These are phyloP conservation scores for Leishmania aethiopica DNA, from an alignment of 208 protist genomes.

Conservation along the genomic window DNA sequence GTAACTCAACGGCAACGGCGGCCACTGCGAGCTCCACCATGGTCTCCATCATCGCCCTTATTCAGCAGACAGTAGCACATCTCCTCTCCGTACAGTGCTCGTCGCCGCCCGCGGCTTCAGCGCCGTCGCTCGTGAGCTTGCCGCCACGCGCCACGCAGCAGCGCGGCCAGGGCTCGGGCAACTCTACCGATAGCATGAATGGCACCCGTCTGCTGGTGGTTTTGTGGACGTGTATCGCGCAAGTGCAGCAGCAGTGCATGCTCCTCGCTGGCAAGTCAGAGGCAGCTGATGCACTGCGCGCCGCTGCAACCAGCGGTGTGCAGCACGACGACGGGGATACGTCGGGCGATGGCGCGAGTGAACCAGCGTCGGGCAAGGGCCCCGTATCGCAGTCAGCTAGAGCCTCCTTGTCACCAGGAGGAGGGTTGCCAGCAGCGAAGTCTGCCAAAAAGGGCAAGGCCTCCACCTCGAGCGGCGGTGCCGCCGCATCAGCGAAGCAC, in stretches of 20 bases:
- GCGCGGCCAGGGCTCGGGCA: not conserved
- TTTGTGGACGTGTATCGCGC: constrained; percentile 20
- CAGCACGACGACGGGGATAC: constrained; percentile 11
- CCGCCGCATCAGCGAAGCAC: not conserved
- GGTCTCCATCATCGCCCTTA: not conserved
- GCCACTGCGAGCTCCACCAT: not conserved
- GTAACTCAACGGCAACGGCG: not conserved
- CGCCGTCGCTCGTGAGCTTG: not conserved
- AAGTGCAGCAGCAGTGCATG: constrained; percentile 30
- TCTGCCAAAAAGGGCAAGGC: constrained; percentile 5
- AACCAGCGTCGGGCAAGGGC: not conserved
- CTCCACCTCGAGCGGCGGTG: not conserved
- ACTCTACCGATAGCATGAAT: not conserved
- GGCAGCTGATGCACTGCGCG: constrained; percentile 21
- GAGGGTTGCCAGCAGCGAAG: not conserved
- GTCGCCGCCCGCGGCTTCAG: not conserved
- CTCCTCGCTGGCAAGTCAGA: constrained; percentile 22
- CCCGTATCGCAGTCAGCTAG: not conserved
- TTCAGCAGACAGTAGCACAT: not conserved
- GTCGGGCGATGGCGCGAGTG: not conserved
- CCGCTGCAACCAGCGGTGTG: constrained; percentile 19
- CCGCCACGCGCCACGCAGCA: not conserved
- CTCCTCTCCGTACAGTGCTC: not conserved
- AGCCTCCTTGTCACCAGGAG: not conserved
- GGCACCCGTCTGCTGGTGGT: constrained; percentile 25